These are phyloP conservation scores for Yamadazyma songkhlaensis DNA, from an alignment of 1,139 yeast species.

Conservation along the genomic window DNA sequence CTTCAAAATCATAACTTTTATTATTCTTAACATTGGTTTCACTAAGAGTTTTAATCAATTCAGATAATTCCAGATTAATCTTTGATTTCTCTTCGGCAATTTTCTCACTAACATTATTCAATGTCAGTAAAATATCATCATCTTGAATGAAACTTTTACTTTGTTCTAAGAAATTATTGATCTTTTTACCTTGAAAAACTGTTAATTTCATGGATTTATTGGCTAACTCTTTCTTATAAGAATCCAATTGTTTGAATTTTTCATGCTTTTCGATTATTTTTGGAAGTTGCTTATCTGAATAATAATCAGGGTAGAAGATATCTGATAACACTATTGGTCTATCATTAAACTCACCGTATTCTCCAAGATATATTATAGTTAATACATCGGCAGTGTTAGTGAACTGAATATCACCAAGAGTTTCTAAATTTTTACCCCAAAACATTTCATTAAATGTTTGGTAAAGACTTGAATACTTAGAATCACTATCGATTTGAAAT, in stretches of 20 bases:
- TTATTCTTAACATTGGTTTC: conserved; percentile 14
- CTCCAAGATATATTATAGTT: conserved; percentile 32
- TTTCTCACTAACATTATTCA: conserved; percentile 16
- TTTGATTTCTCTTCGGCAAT: conserved; percentile 17
- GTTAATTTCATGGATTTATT: conserved; percentile 23
- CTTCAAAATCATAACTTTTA: conserved; percentile 9
- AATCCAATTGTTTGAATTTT: conserved; percentile 6
- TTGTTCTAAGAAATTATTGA: conserved; percentile 12
- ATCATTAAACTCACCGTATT: conserved; percentile 16
- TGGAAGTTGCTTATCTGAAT: conserved; percentile 5
- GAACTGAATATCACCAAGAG: conserved; percentile 28
- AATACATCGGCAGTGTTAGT: conserved; percentile 28
- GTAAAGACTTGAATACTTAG: conserved; percentile 24
- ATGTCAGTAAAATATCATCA: conserved; percentile 16
- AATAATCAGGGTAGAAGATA: conserved; percentile 13
- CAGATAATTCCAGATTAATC: conserved; percentile 21
- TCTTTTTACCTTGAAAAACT: conserved; percentile 15
- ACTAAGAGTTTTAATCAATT: conserved; percentile 9
- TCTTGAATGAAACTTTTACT: conserved; percentile 9
- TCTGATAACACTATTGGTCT: conserved; percentile 11
- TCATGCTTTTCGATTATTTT: conserved; percentile 6
- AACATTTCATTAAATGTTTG: conserved; percentile 35
- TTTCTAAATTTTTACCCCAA: conserved; percentile 35
- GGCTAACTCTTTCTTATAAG: conserved; percentile 17
- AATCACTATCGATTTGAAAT: conserved; percentile 36